phyloP scores from a whole-genome alignment of 2,329 filamentous ascomycete species.

The Aspergillus sp. region DNA sequence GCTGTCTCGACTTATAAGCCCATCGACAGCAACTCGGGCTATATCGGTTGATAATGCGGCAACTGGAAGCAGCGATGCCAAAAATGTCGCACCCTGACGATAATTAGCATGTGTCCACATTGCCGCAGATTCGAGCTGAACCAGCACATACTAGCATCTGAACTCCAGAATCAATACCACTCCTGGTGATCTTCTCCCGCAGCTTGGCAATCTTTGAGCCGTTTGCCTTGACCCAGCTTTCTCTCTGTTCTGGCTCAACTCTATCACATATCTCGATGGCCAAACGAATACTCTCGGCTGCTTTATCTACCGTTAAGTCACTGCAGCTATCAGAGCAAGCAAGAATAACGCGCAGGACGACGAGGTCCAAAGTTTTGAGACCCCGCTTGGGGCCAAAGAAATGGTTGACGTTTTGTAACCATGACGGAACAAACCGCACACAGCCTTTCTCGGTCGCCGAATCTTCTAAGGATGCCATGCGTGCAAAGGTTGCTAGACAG shows the following conservation, averaged over 20 bases:
- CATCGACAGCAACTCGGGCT: conserved; percentile 24
- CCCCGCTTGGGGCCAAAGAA: conserved; percentile 44
- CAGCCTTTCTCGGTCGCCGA: conserved; percentile 12
- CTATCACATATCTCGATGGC: conserved; percentile 39
- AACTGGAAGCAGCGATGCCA: conserved; percentile 30
- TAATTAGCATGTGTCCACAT: neutral
- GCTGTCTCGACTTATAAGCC: conserved; percentile 29
- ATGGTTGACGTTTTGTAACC: conserved; percentile 39
- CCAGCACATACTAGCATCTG: conserved; percentile 37
- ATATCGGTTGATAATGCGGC: conserved; percentile 30
- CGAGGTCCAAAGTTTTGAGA: conserved; percentile 44
- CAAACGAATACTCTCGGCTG: conserved; percentile 38
- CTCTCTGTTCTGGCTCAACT: conserved; percentile 35
- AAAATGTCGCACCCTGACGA: conserved; percentile 34
- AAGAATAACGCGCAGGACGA: conserved; percentile 43
- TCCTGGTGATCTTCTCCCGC: conserved; percentile 38
- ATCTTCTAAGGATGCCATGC: conserved; percentile 28
- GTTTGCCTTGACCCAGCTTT: conserved; percentile 37
- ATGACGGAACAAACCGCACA: conserved; percentile 24
- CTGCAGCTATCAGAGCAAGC: conserved; percentile 41
- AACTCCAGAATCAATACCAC: conserved; percentile 30
- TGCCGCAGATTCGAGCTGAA: neutral
- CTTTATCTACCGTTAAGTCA: conserved; percentile 27
- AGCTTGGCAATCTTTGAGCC: conserved; percentile 39
- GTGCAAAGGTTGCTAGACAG: conserved; percentile 45